Conservation (phyloP, 352 stramenopile species). For the Phytophthora pisi region DNA sequence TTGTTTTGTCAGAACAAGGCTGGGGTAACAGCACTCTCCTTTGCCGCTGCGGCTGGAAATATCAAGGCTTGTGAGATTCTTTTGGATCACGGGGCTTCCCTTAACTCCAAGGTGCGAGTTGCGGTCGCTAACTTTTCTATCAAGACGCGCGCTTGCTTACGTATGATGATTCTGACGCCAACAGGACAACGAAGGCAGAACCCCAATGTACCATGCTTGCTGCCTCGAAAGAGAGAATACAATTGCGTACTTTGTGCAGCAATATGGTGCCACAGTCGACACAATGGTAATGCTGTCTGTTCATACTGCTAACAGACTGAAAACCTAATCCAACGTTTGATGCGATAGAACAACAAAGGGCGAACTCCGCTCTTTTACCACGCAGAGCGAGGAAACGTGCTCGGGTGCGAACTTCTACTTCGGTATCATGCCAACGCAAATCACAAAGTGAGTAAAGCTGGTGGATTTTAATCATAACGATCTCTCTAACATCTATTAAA, state of each 20-base stretch:
- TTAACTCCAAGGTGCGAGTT: slow-evolving; percentile 39
- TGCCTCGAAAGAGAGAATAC: slow-evolving; percentile 45
- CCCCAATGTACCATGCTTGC: slow-evolving; percentile 52
- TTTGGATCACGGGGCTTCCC: slow-evolving; percentile 37
- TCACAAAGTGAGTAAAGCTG: slow-evolving; percentile 33
- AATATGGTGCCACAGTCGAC: slow-evolving; percentile 35
- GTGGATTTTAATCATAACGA: background rate
- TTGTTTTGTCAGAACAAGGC: slow-evolving; percentile 27
- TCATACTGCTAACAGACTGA: background rate
- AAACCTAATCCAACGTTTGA: background rate
- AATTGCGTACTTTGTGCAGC: slow-evolving; percentile 43
- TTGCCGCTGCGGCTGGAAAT: slow-evolving; percentile 34
- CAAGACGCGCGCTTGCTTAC: too few relatives aligned
- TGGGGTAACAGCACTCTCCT: slow-evolving; percentile 38
- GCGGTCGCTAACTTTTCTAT: background rate
- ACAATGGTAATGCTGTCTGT: slow-evolving; percentile 21
- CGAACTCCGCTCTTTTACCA: slow-evolving; percentile 54
- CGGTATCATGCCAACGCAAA: slow-evolving; percentile 45
- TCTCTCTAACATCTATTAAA: background rate
- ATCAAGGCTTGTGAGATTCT: slow-evolving; percentile 42
- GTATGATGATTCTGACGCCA: too few relatives aligned
- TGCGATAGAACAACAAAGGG: slow-evolving; percentile 43
- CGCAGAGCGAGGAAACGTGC: slow-evolving; percentile 49
- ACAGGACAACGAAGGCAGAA: slow-evolving; percentile 47
- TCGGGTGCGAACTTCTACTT: slow-evolving; percentile 48